Base-by-base conservation (phyloP, 2,329 filamentous ascomycete species). In the Diaporthe longicolla region DNA sequence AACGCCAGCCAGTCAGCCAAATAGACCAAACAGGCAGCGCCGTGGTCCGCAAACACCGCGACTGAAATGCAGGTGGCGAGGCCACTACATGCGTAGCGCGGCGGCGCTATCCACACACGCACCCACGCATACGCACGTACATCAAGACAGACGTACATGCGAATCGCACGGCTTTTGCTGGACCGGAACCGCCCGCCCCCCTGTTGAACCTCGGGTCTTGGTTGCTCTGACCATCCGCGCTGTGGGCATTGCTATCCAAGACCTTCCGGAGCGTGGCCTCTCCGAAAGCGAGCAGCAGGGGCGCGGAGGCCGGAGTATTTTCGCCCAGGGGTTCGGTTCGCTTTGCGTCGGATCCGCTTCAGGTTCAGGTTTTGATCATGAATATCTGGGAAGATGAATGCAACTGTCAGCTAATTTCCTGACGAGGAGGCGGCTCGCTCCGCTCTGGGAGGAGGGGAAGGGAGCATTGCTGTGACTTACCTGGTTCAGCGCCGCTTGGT, bases 401-500 rank as follows among this genome's bases (percentile, higher is more conserved):
- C 32, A 4, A 74, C 2, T 71, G 80, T 78, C 79, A 80, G 73
- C 43, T 13, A 48, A 35, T 63, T 73, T 65, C 74, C 43, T 45
- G 37, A 17, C 32, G 40, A 15, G 24, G 26, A 52, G 24, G 57
- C 61, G 10, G 6, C 45, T 19, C 26, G 21, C n/a, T 54, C 35
- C 50, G 17, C 10, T 17, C n/a, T n/a, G 45, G 48, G n/a, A 15
- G n/a, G 48, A 11, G 48, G 48, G 48, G 21, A 4, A 5, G 19
- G 37, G 29, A 17, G 26, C 21, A 50, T n/a, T n/a, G 40, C 19
- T 8, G 19, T n/a, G 43, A 77, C 86, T 82, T 85, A 95, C 94
- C 91, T 98, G 95, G 82, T 95, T 96, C 80, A 98, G 84, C 19
- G 95, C 94, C 80, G 93, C 91, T 65, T 92, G 89, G 82, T 98